Percentiles rank a stretch among this genome's conserved stretches.
These are phyloP conservation scores for Claviceps spartinae DNA, from an alignment of 2,329 filamentous ascomycete genomes.

Conservation along the genomic window DNA sequence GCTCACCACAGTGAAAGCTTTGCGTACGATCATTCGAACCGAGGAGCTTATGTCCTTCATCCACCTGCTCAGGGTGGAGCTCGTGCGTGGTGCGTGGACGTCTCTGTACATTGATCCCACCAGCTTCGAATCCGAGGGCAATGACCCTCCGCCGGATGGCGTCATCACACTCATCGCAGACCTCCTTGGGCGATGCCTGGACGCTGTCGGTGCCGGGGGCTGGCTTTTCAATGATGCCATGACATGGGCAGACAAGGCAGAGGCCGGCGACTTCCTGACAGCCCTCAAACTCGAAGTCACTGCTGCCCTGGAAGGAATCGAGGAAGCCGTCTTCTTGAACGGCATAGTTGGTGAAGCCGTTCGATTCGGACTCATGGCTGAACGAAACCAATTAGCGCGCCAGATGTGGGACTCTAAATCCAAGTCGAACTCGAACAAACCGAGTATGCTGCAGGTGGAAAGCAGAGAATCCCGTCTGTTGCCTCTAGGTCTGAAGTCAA, in stretches of 20 bases:
- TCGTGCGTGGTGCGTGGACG: constrained; percentile 65
- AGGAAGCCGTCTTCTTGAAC: constrained; percentile 53
- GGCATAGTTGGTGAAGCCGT: constrained; percentile 53
- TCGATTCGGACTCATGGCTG: constrained; percentile 37
- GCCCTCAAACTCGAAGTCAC: constrained; percentile 55
- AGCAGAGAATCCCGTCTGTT: constrained; percentile 38
- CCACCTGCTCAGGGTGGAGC: constrained; percentile 57
- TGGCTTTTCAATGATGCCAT: constrained; percentile 54
- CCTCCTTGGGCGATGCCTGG: constrained; percentile 58
- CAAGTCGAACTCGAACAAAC: constrained; percentile 22
- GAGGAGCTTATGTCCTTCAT: constrained; percentile 60
- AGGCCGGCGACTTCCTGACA: constrained; percentile 50
- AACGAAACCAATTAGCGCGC: constrained; percentile 17
- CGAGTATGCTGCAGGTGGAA: constrained; percentile 28
- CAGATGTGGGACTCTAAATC: constrained; percentile 16
- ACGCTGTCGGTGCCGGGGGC: constrained; percentile 60
- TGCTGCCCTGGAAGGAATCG: constrained; percentile 57
- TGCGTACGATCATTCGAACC: constrained; percentile 49
- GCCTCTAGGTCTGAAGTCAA: constrained; percentile 59
- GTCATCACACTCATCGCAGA: constrained; percentile 59
- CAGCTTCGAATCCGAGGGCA: constrained; percentile 27
- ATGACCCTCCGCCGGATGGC: constrained; percentile 43
- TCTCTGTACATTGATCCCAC: constrained; percentile 52
- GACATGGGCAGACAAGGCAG: constrained; percentile 34
- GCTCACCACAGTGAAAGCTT: constrained; percentile 43